These are phyloP conservation scores for Aspergillus diversus DNA, from an alignment of 495 filamentous ascomycete genomes.

Conservation along the genomic window DNA sequence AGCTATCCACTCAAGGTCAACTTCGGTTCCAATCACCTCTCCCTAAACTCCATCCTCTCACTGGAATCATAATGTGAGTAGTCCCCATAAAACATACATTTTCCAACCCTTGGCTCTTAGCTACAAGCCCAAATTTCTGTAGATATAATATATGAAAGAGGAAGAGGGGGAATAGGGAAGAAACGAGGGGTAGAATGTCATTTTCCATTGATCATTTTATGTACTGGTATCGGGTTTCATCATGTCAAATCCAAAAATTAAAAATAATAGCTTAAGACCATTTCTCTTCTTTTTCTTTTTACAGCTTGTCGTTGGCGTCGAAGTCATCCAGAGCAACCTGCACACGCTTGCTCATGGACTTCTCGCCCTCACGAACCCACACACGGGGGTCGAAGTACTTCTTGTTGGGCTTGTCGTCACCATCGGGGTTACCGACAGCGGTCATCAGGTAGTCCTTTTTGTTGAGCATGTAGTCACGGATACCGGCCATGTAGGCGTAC, in stretches of 20 bases:
- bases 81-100: no score
- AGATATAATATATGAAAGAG: neutral
- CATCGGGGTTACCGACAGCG: slow-evolving; percentile 93
- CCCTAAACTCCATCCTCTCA: no score
- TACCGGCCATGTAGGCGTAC: slow-evolving; percentile 80
- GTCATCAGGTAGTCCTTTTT: slow-evolving; percentile 93
- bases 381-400: slow-evolving; percentile 88
- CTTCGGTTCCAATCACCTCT: no score
- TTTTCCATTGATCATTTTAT: slow-evolving; percentile 25
- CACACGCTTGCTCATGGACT: slow-evolving; percentile 88
- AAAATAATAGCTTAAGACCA: slow-evolving; percentile 5
- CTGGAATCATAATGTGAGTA: no score
- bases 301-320: slow-evolving; percentile 84
- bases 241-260: slow-evolving; percentile 20
- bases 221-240: slow-evolving; percentile 30
- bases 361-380: slow-evolving; percentile 90
- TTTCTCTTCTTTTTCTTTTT: slow-evolving; percentile 40
- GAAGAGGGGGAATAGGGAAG: neutral
- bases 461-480: slow-evolving; percentile 88
- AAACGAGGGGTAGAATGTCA: neutral
- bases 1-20: no score
- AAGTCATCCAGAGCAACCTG: slow-evolving; percentile 85
- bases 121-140: neutral
- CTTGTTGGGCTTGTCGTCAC: slow-evolving; percentile 97
- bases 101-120: no score